phyloP scores from a whole-genome alignment of 169 alveolate species.

The Cystoisospora suis region DNA sequence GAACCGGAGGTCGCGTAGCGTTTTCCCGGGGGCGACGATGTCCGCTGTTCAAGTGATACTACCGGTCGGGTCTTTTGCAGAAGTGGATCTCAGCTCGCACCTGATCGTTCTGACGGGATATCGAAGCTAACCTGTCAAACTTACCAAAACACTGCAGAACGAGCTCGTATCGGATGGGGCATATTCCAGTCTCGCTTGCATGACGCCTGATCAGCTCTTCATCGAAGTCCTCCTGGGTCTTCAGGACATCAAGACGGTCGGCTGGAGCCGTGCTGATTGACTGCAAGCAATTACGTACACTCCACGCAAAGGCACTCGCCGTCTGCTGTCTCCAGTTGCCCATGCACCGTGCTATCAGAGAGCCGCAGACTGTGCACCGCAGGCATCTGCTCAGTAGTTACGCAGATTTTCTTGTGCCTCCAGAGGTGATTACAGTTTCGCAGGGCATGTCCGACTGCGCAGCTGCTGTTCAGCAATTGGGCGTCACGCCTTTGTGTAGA shows the following conservation, averaged over 20 bases:
- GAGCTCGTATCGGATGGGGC: slow-evolving; percentile 61
- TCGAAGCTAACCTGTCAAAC: no score
- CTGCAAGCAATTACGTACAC: background rate
- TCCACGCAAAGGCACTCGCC: background rate
- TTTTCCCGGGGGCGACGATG: no score
- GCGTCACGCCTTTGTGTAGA: no score
- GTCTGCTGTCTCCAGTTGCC: background rate
- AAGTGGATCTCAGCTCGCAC: no score
- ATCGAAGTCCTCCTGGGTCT: slow-evolving; percentile 60
- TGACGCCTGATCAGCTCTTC: slow-evolving; percentile 52
- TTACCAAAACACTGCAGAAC: slow-evolving; percentile 65
- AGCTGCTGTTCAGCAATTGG: background rate
- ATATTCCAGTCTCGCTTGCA: slow-evolving; percentile 62
- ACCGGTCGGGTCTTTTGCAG: no score
- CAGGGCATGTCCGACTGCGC: background rate
- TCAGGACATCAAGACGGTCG: slow-evolving; percentile 61
- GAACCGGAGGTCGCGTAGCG: no score
- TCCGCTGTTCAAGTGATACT: no score
- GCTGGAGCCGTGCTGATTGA: slow-evolving; percentile 60
- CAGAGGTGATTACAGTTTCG: background rate
- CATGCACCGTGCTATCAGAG: background rate
- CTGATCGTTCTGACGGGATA: no score
- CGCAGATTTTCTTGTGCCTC: background rate
- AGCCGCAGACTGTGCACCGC: background rate
- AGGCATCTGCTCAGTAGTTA: background rate